These are phyloP conservation scores for Podaxis sp. DNA, from an alignment of 768 basidiomycete species.

Conservation along the genomic window DNA sequence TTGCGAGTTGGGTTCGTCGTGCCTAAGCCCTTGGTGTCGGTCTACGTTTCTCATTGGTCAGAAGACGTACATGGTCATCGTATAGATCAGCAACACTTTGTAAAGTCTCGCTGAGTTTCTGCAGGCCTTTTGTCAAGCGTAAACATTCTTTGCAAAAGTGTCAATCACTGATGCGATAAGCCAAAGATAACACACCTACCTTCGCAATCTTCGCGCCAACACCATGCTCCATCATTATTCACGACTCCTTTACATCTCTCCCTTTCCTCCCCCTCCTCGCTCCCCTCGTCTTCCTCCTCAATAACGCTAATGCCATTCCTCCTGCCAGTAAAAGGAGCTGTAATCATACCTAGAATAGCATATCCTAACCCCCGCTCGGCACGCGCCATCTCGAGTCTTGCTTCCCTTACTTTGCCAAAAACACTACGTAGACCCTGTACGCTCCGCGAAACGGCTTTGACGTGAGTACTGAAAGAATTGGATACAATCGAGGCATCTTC, in stretches of 20 bases:
- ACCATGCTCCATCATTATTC: slow-evolving; percentile 79
- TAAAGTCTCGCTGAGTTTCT: slow-evolving; percentile 68
- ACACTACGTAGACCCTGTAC: slow-evolving; percentile 63
- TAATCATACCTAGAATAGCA: slow-evolving; percentile 70
- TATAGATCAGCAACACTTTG: slow-evolving; percentile 75
- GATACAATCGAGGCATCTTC: slow-evolving; percentile 62
- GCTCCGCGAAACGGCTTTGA: slow-evolving; percentile 60
- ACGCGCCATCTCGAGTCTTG: slow-evolving; percentile 73
- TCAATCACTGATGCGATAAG: background rate
- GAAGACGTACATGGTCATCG: slow-evolving; percentile 62
- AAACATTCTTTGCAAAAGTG: slow-evolving; percentile 52
- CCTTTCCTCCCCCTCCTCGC: slow-evolving; percentile 19
- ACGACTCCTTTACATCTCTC: slow-evolving; percentile 36
- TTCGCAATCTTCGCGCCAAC: slow-evolving; percentile 77
- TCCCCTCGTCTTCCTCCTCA: slow-evolving; percentile 35
- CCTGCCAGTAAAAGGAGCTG: slow-evolving; percentile 34
- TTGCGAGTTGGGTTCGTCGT: slow-evolving; percentile 62
- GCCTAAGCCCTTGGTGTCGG: slow-evolving; percentile 40
- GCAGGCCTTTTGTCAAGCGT: slow-evolving; percentile 72
- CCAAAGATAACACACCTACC: slow-evolving; percentile 33
- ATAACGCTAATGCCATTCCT: slow-evolving; percentile 34
- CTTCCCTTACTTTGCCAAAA: slow-evolving; percentile 60
- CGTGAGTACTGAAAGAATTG: slow-evolving; percentile 62
- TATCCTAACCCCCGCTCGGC: slow-evolving; percentile 72
- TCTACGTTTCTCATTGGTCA: background rate